Base-by-base conservation (phyloP, 2,329 filamentous ascomycete species). In the Fusarium penzigii region DNA sequence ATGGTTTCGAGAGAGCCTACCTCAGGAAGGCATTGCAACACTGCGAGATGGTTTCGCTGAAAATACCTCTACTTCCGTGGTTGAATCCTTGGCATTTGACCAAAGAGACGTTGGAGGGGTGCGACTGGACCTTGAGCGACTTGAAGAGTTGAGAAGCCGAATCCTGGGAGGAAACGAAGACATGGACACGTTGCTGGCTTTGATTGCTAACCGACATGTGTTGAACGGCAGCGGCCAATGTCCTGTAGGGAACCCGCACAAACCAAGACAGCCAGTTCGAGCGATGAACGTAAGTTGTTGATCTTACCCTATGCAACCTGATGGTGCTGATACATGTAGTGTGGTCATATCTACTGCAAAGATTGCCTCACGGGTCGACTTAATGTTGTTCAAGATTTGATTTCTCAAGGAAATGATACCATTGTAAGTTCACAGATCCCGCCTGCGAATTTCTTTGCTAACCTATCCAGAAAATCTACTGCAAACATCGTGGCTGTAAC, bases 301-400 rank as follows among this genome's bases (percentile, higher is more conserved):
- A 11, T 6, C 6, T 1, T 17, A 2, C 32, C 17, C n/a, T 6
- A 2, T 16, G 0, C 10, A 34, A 25, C 3, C 5, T 13, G 2
- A 3, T 4, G 3, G 6, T 2, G 17, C 57, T 69, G 36, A 65
- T 12, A 1, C 25, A 11, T 2, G 14, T 11, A 72, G 72, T 75
- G 73, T 29, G 50, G 55, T 0, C 72, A 75, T 43, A 17, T 66
- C 1, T 72, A 67, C 36, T 75, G 72, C 48, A 1, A 2, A 0
- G 3, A 4, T 0, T 75, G 71, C 36, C 39, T 69, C 2, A 1
- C 16, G 1, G 25, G 17, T 3, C 17, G 29, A 8, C 1, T 47
- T 8, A 29, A 9, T 1, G 1, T 14, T 13, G 5, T 4, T 4
- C 5, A 25, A 7, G 20, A 25, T 5, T 5, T 25, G 20, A 25